Conservation (phyloP, 768 basidiomycete genomes). For the Phylloporus scabripes region DNA sequence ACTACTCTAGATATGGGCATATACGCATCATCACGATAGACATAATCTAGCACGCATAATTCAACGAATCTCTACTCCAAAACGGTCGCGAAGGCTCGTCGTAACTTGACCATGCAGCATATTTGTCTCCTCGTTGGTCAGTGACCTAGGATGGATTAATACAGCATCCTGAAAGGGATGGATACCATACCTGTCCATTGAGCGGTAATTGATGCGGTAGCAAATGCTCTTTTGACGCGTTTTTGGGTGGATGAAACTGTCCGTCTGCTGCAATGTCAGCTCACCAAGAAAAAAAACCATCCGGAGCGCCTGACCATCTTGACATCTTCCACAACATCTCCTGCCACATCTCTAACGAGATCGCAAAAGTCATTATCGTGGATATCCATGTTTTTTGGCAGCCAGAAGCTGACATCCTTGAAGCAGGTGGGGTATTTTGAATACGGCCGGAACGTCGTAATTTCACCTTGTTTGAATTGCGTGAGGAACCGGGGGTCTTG, state of each 20-base stretch:
- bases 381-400: constrained; percentile 47
- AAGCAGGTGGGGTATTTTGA: constrained; percentile 90
- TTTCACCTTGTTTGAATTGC: constrained; percentile 75
- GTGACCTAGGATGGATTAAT: constrained; percentile 46
- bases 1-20: constrained; percentile 25
- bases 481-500: constrained; percentile 77
- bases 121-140: constrained; percentile 89
- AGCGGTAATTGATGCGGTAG: constrained; percentile 90
- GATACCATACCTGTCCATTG: constrained; percentile 79
- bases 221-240: constrained; percentile 74
- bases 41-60: constrained; percentile 39
- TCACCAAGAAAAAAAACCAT: neutral
- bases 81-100: constrained; percentile 48
- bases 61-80: constrained; percentile 86
- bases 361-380: constrained; percentile 99
- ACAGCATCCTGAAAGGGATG: neutral
- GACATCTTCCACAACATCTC: constrained; percentile 90
- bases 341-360: constrained; percentile 85
- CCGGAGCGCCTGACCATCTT: constrained; percentile 51
- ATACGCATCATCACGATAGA: constrained; percentile 26
- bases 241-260: constrained; percentile 87
- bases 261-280: constrained; percentile 54
- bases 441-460: constrained; percentile 83
- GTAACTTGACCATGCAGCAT: constrained; percentile 62
- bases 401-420: constrained; percentile 97